phyloP scores from a whole-genome alignment of 257 asterid species.

The Penstemon barbatus region DNA sequence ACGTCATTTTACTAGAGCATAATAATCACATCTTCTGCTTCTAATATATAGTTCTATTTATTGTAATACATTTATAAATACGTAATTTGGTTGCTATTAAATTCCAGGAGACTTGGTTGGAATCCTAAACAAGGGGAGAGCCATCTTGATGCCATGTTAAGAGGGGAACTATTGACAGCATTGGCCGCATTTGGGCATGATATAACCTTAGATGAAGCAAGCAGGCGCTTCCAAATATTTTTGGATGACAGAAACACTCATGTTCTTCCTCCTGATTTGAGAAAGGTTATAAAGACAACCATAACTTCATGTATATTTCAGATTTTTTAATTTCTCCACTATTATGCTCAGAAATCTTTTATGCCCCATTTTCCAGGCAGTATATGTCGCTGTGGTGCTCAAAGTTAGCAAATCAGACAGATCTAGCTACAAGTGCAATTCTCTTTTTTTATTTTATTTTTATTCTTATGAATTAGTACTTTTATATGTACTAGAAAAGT shows the following conservation, averaged over 20 bases:
- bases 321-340: slow-evolving; percentile 11
- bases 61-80: slow-evolving; percentile 5
- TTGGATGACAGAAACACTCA: slow-evolving; percentile 68
- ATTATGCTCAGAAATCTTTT: slow-evolving; percentile 24
- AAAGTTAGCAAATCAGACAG: slow-evolving; percentile 63
- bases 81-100: slow-evolving; percentile 13
- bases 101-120: slow-evolving; percentile 92
- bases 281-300: slow-evolving; percentile 56
- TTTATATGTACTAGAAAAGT: too few species aligned
- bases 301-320: slow-evolving; percentile 17
- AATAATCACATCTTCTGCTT: background rate
- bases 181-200: slow-evolving; percentile 77
- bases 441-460: too few species aligned
- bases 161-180: slow-evolving; percentile 80
- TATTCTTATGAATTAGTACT: too few species aligned
- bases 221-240: slow-evolving; percentile 64
- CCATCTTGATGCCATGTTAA: slow-evolving; percentile 92
- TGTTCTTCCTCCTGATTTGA: slow-evolving; percentile 88
- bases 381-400: slow-evolving; percentile 75
- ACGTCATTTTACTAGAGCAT: background rate
- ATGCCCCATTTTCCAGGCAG: slow-evolving; percentile 60
- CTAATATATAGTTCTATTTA: background rate
- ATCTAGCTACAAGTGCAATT: slow-evolving; percentile 39
- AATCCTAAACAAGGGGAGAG: slow-evolving; percentile 91
- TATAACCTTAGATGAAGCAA: slow-evolving; percentile 65